phyloP scores from a whole-genome alignment of 768 basidiomycete species.

The Amanita pallidorosea region DNA sequence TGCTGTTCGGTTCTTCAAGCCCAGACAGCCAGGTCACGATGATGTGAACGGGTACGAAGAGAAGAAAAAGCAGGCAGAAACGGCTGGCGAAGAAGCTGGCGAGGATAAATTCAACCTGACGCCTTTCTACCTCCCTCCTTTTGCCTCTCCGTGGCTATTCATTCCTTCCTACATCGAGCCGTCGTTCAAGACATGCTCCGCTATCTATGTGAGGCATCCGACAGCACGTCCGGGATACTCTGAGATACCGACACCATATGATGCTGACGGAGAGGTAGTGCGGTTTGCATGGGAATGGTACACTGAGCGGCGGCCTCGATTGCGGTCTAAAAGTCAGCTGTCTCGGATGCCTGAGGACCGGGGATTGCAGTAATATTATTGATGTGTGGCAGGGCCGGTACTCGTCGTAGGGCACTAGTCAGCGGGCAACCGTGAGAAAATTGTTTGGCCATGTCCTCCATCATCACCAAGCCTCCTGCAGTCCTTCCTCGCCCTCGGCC shows the following conservation, averaged over 20 bases:
- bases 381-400: no score
- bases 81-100: slow-evolving; percentile 5
- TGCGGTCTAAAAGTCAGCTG: slow-evolving; percentile 53
- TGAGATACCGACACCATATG: slow-evolving; percentile 92
- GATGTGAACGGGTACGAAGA: slow-evolving; percentile 19
- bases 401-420: background rate
- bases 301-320: slow-evolving; percentile 53
- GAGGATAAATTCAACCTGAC: slow-evolving; percentile 31
- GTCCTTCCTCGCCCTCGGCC: slow-evolving; percentile 12
- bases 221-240: slow-evolving; percentile 94
- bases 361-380: no score
- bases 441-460: background rate
- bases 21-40: slow-evolving; percentile 22
- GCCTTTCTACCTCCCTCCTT: slow-evolving; percentile 79
- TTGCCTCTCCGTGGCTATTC: slow-evolving; percentile 86
- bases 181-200: slow-evolving; percentile 20
- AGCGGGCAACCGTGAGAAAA: background rate
- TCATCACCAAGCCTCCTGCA: slow-evolving; percentile 4
- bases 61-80: slow-evolving; percentile 5
- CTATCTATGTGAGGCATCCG: slow-evolving; percentile 62
- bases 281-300: slow-evolving; percentile 98
- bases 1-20: slow-evolving; percentile 64
- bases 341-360: slow-evolving; percentile 61
- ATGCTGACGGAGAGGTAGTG: slow-evolving; percentile 89
- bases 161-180: slow-evolving; percentile 85